Conservation (phyloP, 1,284 basidiomycete genomes). For the Puccinia polysora region DNA sequence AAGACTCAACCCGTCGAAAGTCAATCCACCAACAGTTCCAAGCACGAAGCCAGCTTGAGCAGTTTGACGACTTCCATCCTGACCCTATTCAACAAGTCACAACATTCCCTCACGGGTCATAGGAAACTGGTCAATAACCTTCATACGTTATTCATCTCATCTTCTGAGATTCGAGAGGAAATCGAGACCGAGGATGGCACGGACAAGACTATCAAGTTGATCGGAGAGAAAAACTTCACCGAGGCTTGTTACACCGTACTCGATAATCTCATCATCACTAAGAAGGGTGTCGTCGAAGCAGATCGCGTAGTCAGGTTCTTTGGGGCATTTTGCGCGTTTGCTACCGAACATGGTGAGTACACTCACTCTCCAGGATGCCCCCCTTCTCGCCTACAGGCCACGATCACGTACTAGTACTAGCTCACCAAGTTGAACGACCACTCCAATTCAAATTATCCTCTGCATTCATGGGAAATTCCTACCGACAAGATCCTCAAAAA, state of each 20-base stretch:
- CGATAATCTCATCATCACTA: constrained; percentile 61
- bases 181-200: constrained; percentile 56
- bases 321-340: constrained; percentile 72
- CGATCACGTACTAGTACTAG: constrained; percentile 48
- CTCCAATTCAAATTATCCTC: background rate
- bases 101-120: constrained; percentile 75
- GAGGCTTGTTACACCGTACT: constrained; percentile 61
- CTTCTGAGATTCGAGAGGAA: constrained; percentile 61
- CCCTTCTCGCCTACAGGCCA: constrained; percentile 7
- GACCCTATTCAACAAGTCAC: constrained; percentile 68
- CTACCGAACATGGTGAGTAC: constrained; percentile 68
- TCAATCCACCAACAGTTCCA: background rate
- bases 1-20: background rate
- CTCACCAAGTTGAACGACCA: too few species aligned
- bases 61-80: constrained; percentile 22
- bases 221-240: constrained; percentile 77
- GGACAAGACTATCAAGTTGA: constrained; percentile 57
- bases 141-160: constrained; percentile 72
- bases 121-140: constrained; percentile 85
- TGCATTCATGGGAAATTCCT: constrained; percentile 45
- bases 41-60: constrained; percentile 15
- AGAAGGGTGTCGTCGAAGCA: constrained; percentile 74
- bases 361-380: constrained; percentile 17
- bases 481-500: constrained; percentile 23
- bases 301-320: constrained; percentile 82